These are phyloP conservation scores for Knufia fluminis DNA, from an alignment of 2,329 filamentous ascomycete species.

Conservation along the genomic window DNA sequence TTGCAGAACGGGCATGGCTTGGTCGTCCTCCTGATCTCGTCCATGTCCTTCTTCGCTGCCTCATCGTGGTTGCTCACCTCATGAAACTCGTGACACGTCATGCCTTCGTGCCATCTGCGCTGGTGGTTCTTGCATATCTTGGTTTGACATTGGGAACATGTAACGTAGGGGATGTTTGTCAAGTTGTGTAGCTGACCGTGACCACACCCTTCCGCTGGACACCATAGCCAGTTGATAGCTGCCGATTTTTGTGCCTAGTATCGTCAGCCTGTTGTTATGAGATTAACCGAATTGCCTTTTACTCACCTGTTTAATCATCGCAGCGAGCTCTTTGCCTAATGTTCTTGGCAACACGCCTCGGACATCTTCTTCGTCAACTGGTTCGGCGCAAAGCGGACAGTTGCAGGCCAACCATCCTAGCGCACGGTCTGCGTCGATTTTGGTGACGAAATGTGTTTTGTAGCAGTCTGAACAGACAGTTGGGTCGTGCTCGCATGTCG, in stretches of 20 bases:
- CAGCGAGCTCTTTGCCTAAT: neutral
- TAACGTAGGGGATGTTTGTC: conserved; percentile 3
- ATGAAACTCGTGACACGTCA: conserved; percentile 17
- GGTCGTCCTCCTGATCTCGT: conserved; percentile 11
- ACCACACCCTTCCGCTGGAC: conserved; percentile 8
- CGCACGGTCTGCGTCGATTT: neutral
- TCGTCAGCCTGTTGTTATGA: neutral
- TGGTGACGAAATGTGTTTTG: conserved; percentile 5
- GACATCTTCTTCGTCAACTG: neutral
- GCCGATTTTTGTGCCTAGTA: neutral
- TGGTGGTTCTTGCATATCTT: conserved; percentile 16
- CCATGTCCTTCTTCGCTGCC: conserved; percentile 11
- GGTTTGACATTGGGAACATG: conserved; percentile 14
- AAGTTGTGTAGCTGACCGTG: conserved; percentile 9
- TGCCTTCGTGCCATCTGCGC: conserved; percentile 15
- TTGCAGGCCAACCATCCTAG: conserved; percentile 8
- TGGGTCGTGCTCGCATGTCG: conserved; percentile 8
- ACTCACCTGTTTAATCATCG: conserved; percentile 6
- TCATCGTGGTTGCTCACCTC: conserved; percentile 10
- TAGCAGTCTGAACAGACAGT: conserved; percentile 9
- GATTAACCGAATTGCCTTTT: neutral
- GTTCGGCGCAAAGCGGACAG: conserved; percentile 10
- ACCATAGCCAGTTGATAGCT: conserved; percentile 10
- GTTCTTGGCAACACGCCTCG: conserved; percentile 3
- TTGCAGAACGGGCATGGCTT: conserved; percentile 14